These are phyloP conservation scores for Iberis pinnata DNA, from an alignment of 345 rosid genomes.

Conservation along the genomic window DNA sequence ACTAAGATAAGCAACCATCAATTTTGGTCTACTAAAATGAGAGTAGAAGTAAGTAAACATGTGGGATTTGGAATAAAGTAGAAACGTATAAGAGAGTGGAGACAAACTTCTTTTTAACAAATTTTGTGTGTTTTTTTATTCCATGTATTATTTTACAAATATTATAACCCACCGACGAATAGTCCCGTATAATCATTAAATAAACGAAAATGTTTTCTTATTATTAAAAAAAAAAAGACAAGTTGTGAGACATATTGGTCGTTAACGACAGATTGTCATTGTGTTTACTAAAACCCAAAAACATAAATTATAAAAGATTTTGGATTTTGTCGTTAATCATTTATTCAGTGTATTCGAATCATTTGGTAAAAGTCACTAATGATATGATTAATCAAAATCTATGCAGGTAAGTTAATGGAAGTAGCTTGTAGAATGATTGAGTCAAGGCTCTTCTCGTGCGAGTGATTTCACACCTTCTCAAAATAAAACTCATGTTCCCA, in stretches of 20 bases:
- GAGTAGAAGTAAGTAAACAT: conserved; percentile 24
- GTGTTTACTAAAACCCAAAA: conserved; percentile 12
- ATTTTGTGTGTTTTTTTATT: not conserved
- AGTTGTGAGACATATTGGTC: conserved; percentile 47
- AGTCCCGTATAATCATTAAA: conserved; percentile 10
- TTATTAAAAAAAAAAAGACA: conserved; percentile 17
- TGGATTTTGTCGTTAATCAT: not conserved
- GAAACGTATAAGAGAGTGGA: conserved; percentile 21
- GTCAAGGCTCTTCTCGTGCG: conserved; percentile 54
- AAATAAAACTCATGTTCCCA: conserved; percentile 13
- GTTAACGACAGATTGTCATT: conserved; percentile 28
- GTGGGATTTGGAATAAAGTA: conserved; percentile 30
- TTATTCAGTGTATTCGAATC: conserved; percentile 1
- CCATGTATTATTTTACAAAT: not conserved
- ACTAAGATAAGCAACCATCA: conserved; percentile 13
- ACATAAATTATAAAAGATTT: conserved; percentile 6
- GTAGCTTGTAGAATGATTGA: conserved; percentile 73
- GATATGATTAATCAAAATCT: not conserved
- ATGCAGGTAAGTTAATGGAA: conserved; percentile 84
- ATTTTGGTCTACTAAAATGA: conserved; percentile 4
- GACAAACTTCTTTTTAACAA: conserved; percentile 24
- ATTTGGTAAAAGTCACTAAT: not conserved
- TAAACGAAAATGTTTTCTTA: not conserved
- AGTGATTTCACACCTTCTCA: conserved; percentile 35
- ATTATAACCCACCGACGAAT: conserved; percentile 30